These are phyloP conservation scores for Stemphylium beticola DNA, from an alignment of 2,329 filamentous ascomycete genomes.

Conservation along the genomic window DNA sequence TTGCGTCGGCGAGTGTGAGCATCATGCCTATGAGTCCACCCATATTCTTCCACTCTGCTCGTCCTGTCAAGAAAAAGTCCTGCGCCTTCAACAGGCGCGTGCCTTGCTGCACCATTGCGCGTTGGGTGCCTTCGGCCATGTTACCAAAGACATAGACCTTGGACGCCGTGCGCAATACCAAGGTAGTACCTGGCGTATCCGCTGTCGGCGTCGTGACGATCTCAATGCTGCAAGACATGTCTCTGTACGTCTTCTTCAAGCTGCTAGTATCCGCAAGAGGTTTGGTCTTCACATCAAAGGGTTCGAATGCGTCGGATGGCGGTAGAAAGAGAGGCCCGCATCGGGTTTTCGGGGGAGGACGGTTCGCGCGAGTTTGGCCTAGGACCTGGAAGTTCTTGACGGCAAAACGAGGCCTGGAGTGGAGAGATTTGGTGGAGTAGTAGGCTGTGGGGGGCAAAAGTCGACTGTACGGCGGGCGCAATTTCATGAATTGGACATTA, in stretches of 20 bases:
- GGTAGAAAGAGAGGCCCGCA: conserved; percentile 2
- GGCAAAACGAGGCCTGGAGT: not conserved
- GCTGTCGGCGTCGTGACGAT: conserved; percentile 82
- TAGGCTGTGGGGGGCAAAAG: not conserved
- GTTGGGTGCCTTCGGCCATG: conserved; percentile 82
- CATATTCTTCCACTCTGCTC: conserved; percentile 73
- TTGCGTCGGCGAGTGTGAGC: conserved; percentile 77
- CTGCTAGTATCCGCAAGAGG: not conserved
- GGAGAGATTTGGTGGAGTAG: conserved; percentile 2
- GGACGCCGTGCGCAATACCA: conserved; percentile 72
- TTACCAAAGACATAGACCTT: conserved; percentile 89
- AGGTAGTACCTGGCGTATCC: conserved; percentile 80
- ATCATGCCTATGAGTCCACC: conserved; percentile 87
- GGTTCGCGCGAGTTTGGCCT: conserved; percentile 2
- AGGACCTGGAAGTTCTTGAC: not conserved
- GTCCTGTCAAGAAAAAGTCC: conserved; percentile 83
- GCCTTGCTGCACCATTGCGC: conserved; percentile 73
- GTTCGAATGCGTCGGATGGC: conserved; percentile 17
- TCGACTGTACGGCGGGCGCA: conserved; percentile 17
- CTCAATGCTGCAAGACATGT: conserved; percentile 77
- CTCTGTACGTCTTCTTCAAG: not conserved
- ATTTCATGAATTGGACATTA: conserved; percentile 15
- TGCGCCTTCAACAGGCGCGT: conserved; percentile 68
- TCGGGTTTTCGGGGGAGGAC: conserved; percentile 1
- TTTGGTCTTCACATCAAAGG: not conserved